Evolutionary conservation across 306 rosid genomes (phyloP).

Genomic region (Vigna nakashimae): DNA sequence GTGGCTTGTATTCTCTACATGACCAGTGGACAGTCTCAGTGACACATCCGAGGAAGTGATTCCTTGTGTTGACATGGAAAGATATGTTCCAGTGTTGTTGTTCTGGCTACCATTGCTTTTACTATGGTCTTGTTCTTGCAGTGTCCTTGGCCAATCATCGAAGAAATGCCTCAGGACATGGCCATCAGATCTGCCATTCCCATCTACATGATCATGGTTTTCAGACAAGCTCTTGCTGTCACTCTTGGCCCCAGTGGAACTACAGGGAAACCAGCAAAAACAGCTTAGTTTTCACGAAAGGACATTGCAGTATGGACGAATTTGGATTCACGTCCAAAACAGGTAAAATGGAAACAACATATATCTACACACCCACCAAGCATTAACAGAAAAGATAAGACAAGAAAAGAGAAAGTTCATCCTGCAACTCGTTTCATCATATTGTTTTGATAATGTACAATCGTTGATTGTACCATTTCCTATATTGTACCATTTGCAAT

Average conservation of each 20-base stretch:
- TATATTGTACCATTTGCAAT: not conserved
- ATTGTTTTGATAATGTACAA: not conserved
- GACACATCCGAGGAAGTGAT: slow-evolving; percentile 13
- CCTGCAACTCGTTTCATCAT: not conserved
- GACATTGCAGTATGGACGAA: not conserved
- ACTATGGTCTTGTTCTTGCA: not conserved
- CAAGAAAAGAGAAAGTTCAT: not conserved
- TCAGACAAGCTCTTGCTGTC: not conserved
- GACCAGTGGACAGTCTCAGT: not conserved
- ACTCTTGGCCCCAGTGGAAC: not conserved
- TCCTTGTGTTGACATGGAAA: not conserved
- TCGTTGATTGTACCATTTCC: too few species aligned
- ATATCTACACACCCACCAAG: not conserved
- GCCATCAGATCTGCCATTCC: not conserved
- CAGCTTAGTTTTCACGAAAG: not conserved
- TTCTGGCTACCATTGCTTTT: not conserved
- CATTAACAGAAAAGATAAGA: not conserved
- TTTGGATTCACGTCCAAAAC: too few species aligned
- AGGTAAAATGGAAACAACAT: too few species aligned
- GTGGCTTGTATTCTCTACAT: not conserved
- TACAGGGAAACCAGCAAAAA: not conserved
- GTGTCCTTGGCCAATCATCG: slow-evolving; percentile 19
- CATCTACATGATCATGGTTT: slow-evolving; percentile 3
- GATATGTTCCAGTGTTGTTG: not conserved
- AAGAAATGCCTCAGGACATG: slow-evolving; percentile 18